Evolutionary conservation across 805 yeast genomes (phyloP).

Genomic region (Schizosaccharomyces osmophilus): DNA sequence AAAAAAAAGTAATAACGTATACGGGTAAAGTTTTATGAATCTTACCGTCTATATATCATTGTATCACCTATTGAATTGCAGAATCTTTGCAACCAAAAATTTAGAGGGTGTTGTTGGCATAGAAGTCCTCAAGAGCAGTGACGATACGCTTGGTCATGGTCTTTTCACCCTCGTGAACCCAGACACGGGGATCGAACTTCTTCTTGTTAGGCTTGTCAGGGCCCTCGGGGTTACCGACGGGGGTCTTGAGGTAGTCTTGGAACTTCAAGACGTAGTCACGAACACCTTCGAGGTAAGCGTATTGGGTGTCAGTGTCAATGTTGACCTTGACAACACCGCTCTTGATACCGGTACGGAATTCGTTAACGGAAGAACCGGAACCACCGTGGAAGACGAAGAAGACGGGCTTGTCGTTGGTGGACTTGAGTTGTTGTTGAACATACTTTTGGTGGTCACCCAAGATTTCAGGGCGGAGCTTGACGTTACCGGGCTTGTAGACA

Average conservation of each 20-base stretch:
- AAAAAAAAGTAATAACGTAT: too few species aligned
- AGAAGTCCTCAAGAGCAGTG: conserved; percentile 69
- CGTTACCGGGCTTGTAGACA: conserved; percentile 98
- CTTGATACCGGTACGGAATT: conserved; percentile 72
- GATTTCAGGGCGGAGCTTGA: conserved; percentile 70
- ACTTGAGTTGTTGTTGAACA: conserved; percentile 43
- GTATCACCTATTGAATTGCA: not conserved
- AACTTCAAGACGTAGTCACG: conserved; percentile 89
- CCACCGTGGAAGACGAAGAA: conserved; percentile 99
- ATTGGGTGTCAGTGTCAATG: conserved; percentile 97
- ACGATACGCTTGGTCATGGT: conserved; percentile 75
- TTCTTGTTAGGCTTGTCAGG: conserved; percentile 98
- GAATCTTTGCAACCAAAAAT: not conserved
- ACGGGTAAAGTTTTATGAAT: not conserved
- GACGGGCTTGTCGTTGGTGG: conserved; percentile 40
- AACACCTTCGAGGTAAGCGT: conserved; percentile 88
- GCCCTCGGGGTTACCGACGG: conserved; percentile 98
- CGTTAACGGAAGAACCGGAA: conserved; percentile 84
- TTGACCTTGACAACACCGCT: conserved; percentile 97
- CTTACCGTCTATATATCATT: not conserved
- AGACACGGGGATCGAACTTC: conserved; percentile 98
- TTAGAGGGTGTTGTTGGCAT: conserved; percentile 14
- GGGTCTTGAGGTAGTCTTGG: conserved; percentile 75
- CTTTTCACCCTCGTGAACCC: conserved; percentile 99
- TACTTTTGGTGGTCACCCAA: conserved; percentile 87